Evolutionary conservation across 2,329 filamentous ascomycete species (phyloP), one percentile per base, ranked within the genome.

Genomic region (Claviceps sp.): DNA sequence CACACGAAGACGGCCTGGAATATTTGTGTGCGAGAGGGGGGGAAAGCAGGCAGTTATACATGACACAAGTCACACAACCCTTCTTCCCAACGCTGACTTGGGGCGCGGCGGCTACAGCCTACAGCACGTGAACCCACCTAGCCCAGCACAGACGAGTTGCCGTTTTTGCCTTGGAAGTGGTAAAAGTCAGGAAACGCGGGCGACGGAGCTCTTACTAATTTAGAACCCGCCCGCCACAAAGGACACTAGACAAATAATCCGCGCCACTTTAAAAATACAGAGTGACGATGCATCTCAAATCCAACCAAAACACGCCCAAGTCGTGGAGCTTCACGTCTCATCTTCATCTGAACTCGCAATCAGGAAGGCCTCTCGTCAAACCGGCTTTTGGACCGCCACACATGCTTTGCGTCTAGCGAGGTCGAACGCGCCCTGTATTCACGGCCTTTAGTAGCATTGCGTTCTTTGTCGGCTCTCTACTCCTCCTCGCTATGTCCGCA

Each of bases 401-500:
- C 11, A 40, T 48, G 18, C 47, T 30, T 42, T 16, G 16, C 26
- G 18, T 30, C 11, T 13, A 34, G 37, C 16, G 11, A 48, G 37
- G 34, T 30, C 37, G 37, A 40, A 3, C 30, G 13, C 6, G 2
- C 2, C 34, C 16, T 11, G 2, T 40, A 18, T 26, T 2, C 4
- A 11, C 30, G 30, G 30, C 9, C 30, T 9, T 34, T 11, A 34
- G 30, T 20, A 47, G 20, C 16, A 5, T 30, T n/a, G 37, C 24
- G n/a, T 20, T 18, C n/a, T 11, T 37, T 30, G 41, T 45, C 48
- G 50, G 20, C 43, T 48, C 14, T 42, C 37, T 41, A 42, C 14
- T 16, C 46, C 11, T 30, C 37, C 47, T 55, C 53, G 56, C 52
- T 50, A 60, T 60, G 58, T 58, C 55, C 54, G 52, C 53, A 37